A percentile compares a stretch with the other conserved stretches of the same genome.
These are phyloP conservation scores for Ulota crispa DNA, from an alignment of 225 moss, liverwort and hornwort species.

Conservation along the genomic window DNA sequence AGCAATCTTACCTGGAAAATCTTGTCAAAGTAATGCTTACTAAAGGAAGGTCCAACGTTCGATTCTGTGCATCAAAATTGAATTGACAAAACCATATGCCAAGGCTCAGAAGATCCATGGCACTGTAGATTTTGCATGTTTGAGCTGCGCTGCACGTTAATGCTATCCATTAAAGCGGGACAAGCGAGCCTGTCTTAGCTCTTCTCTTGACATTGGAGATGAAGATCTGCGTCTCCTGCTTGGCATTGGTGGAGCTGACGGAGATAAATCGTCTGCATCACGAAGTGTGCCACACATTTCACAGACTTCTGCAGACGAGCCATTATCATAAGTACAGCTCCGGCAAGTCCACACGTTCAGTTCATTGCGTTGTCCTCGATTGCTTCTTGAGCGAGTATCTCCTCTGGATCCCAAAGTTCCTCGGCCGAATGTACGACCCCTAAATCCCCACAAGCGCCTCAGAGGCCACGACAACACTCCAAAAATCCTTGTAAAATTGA, in stretches of 20 bases:
- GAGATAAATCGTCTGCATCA: conserved; percentile 31
- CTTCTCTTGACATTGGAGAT: conserved; percentile 53
- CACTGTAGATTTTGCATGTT: neutral
- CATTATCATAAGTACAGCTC: conserved; percentile 67
- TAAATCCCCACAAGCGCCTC: conserved; percentile 30
- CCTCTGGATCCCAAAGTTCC: conserved; percentile 50
- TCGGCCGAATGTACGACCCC: conserved; percentile 54
- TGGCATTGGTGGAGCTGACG: conserved; percentile 54
- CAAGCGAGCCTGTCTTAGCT: conserved; percentile 65
- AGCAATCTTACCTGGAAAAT: neutral
- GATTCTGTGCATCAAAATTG: neutral
- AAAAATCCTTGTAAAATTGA: conserved; percentile 31
- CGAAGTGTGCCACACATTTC: conserved; percentile 59
- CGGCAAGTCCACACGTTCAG: conserved; percentile 56
- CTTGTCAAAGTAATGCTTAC: conserved; percentile 1
- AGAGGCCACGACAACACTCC: conserved; percentile 58
- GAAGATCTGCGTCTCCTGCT: conserved; percentile 23
- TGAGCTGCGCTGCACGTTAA: neutral
- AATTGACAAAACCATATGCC: neutral
- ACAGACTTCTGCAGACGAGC: conserved; percentile 36
- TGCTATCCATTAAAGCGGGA: conserved; percentile 56
- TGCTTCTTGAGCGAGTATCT: conserved; percentile 1
- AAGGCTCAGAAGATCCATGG: neutral
- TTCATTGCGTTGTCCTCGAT: conserved; percentile 14
- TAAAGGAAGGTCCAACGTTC: neutral